A percentile compares a stretch with the other conserved stretches of the same genome.
These are phyloP conservation scores for Mycena metata DNA, from an alignment of 768 basidiomycete species.

Conservation along the genomic window DNA sequence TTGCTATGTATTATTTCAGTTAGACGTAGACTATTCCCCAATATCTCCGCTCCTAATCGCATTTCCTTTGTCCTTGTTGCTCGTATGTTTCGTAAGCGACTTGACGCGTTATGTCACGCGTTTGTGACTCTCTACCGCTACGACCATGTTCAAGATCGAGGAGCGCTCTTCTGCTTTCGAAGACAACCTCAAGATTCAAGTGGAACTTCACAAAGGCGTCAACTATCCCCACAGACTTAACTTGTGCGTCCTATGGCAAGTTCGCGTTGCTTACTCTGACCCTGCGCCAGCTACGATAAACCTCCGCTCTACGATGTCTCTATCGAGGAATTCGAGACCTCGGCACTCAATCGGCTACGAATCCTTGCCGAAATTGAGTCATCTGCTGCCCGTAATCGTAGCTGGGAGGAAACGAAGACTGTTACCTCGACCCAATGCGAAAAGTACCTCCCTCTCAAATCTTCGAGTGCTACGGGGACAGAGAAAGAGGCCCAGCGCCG, in stretches of 20 bases:
- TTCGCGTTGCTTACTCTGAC: conserved; percentile 25
- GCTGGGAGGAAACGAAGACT: conserved; percentile 81
- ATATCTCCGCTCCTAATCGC: too few species aligned
- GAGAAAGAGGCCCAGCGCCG: conserved; percentile 75
- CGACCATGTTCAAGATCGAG: conserved; percentile 54
- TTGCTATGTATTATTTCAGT: conserved; percentile 25
- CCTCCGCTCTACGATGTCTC: conserved; percentile 92
- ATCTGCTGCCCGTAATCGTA: conserved; percentile 83
- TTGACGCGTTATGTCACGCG: conserved; percentile 38
- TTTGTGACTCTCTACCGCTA: conserved; percentile 12
- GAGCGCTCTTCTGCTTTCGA: conserved; percentile 43
- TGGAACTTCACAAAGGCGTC: conserved; percentile 23
- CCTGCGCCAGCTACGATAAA: conserved; percentile 76
- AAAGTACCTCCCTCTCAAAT: conserved; percentile 82
- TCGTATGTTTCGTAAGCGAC: not conserved
- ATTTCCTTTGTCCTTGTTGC: too few species aligned
- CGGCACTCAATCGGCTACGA: conserved; percentile 88
- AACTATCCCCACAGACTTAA: conserved; percentile 80
- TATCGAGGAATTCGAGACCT: conserved; percentile 94
- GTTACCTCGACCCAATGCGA: conserved; percentile 74
- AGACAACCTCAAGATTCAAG: conserved; percentile 41
- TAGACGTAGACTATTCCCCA: too few species aligned
- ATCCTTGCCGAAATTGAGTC: conserved; percentile 94
- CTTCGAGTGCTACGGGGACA: conserved; percentile 62
- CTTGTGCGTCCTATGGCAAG: conserved; percentile 67